Evolutionary conservation across 2,329 filamentous ascomycete genomes (phyloP), one percentile per base, ranked within the genome.

Genomic region (Fusarium incarnatum): DNA sequence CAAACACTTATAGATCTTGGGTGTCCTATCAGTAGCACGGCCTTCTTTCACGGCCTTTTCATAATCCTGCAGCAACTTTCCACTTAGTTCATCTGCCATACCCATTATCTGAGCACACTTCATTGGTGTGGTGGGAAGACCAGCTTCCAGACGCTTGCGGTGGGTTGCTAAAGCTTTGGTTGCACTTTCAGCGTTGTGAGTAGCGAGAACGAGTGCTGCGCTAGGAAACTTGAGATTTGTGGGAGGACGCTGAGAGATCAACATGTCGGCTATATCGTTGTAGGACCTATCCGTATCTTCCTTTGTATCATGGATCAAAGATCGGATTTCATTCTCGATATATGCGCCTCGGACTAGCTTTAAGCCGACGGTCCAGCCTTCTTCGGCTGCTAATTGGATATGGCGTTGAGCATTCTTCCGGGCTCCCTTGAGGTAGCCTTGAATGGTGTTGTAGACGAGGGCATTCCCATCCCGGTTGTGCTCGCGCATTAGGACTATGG

Each of bases 271-370:
- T 23, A 86, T 82, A 16, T 75, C 76, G 60, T 89, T 82, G 74
- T 88, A 89, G 25, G 80, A 81, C 1, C 74, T 68, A 64, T 89
- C 84, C 0, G 87, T 89, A 10, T 82, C 83, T 28, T 84, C 79
- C 55, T 86, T 87, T 10, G 80, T 85, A 47, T 85, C 82, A 69
- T 84, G 85, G 56, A 88, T 86, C 20, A 86, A 74, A 1, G 79
- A 75, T 2, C 84, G 77, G 18, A 82, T 79, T 54, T 89, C 87
- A 0, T 81, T 81, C 48, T 79, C 78, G 25, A 89, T 82, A 71
- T 89, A 89, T 16, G 86, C 87, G 9, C 86, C 86, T 3, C 86
- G 82, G 1, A 88, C 87, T 6, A 88, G 78, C 75, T 89, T 88
- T 42, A 88, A 77, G 7, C 86, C 87, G 0, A 86, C 80, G 0